Evolutionary conservation across 441 rosid species (phyloP), one percentile per base, ranked within the genome.

Genomic region (Macaranga tanarius): DNA sequence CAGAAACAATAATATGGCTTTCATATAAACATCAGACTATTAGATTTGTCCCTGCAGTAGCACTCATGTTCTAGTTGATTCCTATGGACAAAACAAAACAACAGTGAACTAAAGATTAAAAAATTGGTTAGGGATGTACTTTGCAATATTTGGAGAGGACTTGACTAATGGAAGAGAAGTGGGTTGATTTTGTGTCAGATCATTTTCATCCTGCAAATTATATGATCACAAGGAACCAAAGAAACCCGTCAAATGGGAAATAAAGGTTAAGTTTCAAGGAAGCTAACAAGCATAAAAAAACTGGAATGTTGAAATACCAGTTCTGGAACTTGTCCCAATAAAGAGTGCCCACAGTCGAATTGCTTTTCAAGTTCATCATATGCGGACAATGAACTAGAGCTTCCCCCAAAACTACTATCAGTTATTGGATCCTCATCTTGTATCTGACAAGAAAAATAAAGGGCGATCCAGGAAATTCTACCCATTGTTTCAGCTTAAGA

Each of bases 351-450:
- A 70, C 71, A 69, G 40, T 85, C 90, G n/a, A 70, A 69, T 40
- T 75, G 88, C 73, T 79, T 84, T 66, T 88, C 97, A 65, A 62
- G 83, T 62, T 77, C 77, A 79, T 92, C 95, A 20, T 80, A 79
- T 42, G 83, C 73, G 62, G 82, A 80, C 82, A 87, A 77, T 67
- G 84, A 81, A 84, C 73, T 84, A 44, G 88, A 79, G 73, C 90
- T 86, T 75, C 89, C 93, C 10, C 79, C 88, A 65, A 77, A 75
- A 80, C 44, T 74, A 75, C 23, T 77, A 54, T 92, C 92, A 44
- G 86, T 76, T 62, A 77, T 45, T 73, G 74, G 73, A 68, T 93
- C 96, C 62, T 90, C 95, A 54, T 91, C 98, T 72, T 86, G 99
- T 76, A 95, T 91, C 99, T 95, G 87, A 78, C 77, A 60, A 76